phyloP scores from a whole-genome alignment of 805 yeast genomes.

The Kuraishia hungarica region DNA sequence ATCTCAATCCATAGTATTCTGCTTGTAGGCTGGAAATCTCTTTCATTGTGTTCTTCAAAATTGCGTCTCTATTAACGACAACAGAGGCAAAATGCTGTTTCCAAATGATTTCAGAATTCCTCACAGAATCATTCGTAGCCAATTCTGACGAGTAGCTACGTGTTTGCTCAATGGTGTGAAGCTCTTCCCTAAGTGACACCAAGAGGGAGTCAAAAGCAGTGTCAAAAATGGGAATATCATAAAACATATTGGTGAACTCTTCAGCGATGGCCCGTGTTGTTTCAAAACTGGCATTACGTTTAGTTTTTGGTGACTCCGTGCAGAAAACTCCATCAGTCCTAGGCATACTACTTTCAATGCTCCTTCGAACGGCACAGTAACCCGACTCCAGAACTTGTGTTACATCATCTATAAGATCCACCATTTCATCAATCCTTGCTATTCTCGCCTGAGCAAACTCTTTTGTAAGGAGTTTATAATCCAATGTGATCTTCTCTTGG shows the following conservation, averaged over 20 bases:
- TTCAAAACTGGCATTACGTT: not conserved
- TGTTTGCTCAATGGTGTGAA: not conserved
- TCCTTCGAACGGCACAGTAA: slow-evolving; percentile 9
- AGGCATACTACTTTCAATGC: slow-evolving; percentile 11
- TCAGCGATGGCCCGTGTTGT: slow-evolving; percentile 1
- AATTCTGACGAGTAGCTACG: slow-evolving; percentile 11
- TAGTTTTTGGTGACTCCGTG: slow-evolving; percentile 3
- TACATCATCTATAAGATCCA: slow-evolving; percentile 21
- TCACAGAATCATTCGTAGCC: slow-evolving; percentile 10
- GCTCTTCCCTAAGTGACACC: not conserved
- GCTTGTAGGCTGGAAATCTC: slow-evolving; percentile 3
- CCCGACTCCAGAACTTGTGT: slow-evolving; percentile 15
- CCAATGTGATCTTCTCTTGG: slow-evolving; percentile 18
- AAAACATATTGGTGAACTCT: not conserved
- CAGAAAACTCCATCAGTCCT: slow-evolving; percentile 7
- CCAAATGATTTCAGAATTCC: slow-evolving; percentile 13
- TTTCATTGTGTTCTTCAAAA: slow-evolving; percentile 2
- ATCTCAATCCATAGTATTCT: slow-evolving; percentile 10
- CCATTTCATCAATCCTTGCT: slow-evolving; percentile 21
- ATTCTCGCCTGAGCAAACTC: slow-evolving; percentile 21
- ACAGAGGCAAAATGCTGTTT: slow-evolving; percentile 11
- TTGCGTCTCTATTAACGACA: slow-evolving; percentile 6
- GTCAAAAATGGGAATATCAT: slow-evolving; percentile 12
- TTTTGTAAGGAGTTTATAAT: slow-evolving; percentile 21
- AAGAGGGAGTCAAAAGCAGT: slow-evolving; percentile 11